Base-by-base conservation (phyloP, 345 rosid species). In the Microthlaspi erraticum region DNA sequence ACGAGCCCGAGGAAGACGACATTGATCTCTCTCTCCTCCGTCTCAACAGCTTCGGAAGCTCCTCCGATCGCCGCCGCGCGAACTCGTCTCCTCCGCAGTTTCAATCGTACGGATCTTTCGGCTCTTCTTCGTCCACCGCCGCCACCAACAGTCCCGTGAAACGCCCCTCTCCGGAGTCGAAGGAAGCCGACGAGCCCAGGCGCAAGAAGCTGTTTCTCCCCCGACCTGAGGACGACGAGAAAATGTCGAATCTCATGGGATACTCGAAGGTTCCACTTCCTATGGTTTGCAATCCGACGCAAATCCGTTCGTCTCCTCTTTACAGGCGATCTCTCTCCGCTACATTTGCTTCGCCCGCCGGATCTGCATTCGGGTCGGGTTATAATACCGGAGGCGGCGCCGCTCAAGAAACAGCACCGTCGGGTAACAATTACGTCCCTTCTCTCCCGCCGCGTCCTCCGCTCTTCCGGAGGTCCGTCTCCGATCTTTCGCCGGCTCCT, bases 381-480 rank as follows among this genome's bases (percentile, higher is more conserved):
- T 34, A 54, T 62, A 41, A 54, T 62, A 41, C 26, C 2, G 23
- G 67, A 50, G 31, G 32, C 51, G 45, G 66, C 37, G 29, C 60
- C 31, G 52, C 51, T 37, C 69, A 17, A 18, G 74, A 61, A 45
- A 37, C 66, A 54, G 37, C 65, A 31, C 65, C 70, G 1, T 75
- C 70, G 12, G 53, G 79, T 68, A 54, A 46, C 62, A 54, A 46
- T 16, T 1, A 11, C 42, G 49, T 29, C 10, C 44, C 71, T 41
- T 57, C 71, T 46, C 79, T 70, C 1, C 79, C 79, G 37, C 79
- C 79, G 7, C 79, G 79, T 5, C 79, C 79, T 4, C 79, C 75
- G 37, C 5, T 68, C 2, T 76, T 63, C 29, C 54, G 62, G 44
- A 76, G 79, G 52, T 76, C 75, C 3, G 75, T 76, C 18, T 76